Evolutionary conservation across 768 basidiomycete species (phyloP).

Genomic region (Pisolithus microcarpus): DNA sequence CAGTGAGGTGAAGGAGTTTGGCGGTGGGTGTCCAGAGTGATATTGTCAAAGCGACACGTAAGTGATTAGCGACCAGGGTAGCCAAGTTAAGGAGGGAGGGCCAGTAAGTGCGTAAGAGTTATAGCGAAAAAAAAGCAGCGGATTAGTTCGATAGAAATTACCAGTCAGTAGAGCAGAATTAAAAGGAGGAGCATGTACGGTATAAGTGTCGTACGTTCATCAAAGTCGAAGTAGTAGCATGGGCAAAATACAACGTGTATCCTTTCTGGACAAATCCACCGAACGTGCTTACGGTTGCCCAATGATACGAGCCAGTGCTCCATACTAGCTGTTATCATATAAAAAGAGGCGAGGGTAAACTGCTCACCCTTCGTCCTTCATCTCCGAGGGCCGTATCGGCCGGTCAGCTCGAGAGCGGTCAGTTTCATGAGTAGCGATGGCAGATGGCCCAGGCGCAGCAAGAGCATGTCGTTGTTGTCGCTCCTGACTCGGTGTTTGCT

Average conservation of each 20-base stretch:
- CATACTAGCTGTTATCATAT: slow-evolving; percentile 8
- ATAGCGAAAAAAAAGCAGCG: slow-evolving; percentile 16
- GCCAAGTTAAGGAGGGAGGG: slow-evolving; percentile 17
- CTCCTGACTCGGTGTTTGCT: slow-evolving; percentile 60
- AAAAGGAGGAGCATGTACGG: slow-evolving; percentile 11
- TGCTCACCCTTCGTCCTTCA: slow-evolving; percentile 81
- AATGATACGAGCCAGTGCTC: slow-evolving; percentile 4
- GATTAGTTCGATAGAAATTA: slow-evolving; percentile 24
- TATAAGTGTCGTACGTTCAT: slow-evolving; percentile 15
- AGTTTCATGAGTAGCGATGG: slow-evolving; percentile 32
- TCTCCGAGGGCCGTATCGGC: slow-evolving; percentile 61
- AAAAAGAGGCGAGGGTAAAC: slow-evolving; percentile 10
- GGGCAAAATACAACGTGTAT: slow-evolving; percentile 12
- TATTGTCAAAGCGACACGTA: slow-evolving; percentile 29
- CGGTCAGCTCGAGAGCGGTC: slow-evolving; percentile 36
- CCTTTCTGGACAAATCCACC: slow-evolving; percentile 4
- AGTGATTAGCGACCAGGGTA: slow-evolving; percentile 29
- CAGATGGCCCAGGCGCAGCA: slow-evolving; percentile 20
- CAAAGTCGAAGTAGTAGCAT: slow-evolving; percentile 18
- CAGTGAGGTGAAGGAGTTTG: slow-evolving; percentile 18
- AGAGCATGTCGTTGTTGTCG: slow-evolving; percentile 38
- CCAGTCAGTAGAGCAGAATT: slow-evolving; percentile 7
- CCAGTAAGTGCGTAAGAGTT: slow-evolving; percentile 16
- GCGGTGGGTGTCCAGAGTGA: slow-evolving; percentile 28
- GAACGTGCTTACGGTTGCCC: neutral